Conservation (phyloP, 2,329 filamentous ascomycete species). For the Claviceps arundinis region DNA sequence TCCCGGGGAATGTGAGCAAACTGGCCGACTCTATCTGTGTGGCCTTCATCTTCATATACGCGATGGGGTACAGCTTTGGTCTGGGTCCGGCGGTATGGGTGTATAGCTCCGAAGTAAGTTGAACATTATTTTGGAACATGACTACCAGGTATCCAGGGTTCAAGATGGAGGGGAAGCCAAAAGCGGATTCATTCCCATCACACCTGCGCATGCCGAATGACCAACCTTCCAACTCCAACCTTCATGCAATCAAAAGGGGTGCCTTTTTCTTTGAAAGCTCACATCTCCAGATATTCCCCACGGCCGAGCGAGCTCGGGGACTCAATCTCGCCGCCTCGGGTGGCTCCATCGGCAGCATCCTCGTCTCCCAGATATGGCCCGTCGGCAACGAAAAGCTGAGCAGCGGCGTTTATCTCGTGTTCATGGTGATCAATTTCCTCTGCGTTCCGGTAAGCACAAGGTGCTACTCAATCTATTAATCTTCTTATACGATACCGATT, state of each 20-base stretch:
- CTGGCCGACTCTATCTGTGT: slow-evolving; percentile 37
- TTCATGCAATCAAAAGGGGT: too few species aligned
- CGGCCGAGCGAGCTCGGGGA: slow-evolving; percentile 40
- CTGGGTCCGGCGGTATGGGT: slow-evolving; percentile 46
- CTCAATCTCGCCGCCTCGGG: slow-evolving; percentile 42
- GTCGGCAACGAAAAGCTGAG: slow-evolving; percentile 37
- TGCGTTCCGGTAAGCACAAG: slow-evolving; percentile 6
- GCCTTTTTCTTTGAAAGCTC: too few species aligned
- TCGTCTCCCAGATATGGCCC: slow-evolving; percentile 42
- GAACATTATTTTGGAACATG: too few species aligned
- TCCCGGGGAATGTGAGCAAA: slow-evolving; percentile 34
- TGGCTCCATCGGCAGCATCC: slow-evolving; percentile 40
- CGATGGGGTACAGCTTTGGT: slow-evolving; percentile 43
- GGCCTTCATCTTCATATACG: slow-evolving; percentile 44
- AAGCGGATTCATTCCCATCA: too few species aligned
- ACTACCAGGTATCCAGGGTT: too few species aligned
- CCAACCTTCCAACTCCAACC: too few species aligned
- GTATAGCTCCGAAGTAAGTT: slow-evolving; percentile 40
- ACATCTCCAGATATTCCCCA: slow-evolving; percentile 36
- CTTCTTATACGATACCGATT: too few species aligned
- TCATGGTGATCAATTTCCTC: slow-evolving; percentile 25
- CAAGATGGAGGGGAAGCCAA: too few species aligned
- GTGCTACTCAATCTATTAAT: too few species aligned
- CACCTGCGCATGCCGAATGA: too few species aligned
- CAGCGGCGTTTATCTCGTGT: slow-evolving; percentile 42